These are phyloP conservation scores for Pseudoperonospora humuli DNA, from an alignment of 352 stramenopile species.

Conservation along the genomic window DNA sequence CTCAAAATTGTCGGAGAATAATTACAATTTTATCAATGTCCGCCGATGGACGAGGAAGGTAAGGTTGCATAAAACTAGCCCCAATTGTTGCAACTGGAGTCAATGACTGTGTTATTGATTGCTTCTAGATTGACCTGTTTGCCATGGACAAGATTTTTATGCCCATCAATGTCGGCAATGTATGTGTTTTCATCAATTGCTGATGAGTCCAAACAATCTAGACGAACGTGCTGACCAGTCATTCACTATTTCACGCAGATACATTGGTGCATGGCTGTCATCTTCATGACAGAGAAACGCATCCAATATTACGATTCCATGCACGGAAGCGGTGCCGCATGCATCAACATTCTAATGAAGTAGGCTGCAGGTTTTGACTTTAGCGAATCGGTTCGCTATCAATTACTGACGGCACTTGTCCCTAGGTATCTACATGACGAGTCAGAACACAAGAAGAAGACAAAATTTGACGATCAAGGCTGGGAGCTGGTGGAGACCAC, in stretches of 20 bases:
- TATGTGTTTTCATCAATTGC: slow-evolving; percentile 21
- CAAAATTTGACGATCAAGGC: slow-evolving; percentile 43
- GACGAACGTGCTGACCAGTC: not conserved
- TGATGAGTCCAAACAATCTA: not conserved
- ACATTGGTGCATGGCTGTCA: slow-evolving; percentile 82
- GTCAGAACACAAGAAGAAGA: slow-evolving; percentile 79
- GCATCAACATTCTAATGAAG: slow-evolving; percentile 61
- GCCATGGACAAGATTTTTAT: slow-evolving; percentile 88
- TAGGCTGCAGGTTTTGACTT: slow-evolving; percentile 5
- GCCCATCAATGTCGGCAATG: slow-evolving; percentile 81
- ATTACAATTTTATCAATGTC: slow-evolving; percentile 82
- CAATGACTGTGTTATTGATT: slow-evolving; percentile 1
- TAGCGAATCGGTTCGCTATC: not conserved
- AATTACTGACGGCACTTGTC: not conserved
- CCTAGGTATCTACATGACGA: slow-evolving; percentile 76
- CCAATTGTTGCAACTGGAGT: not conserved
- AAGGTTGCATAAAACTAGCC: not conserved
- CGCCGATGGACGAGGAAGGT: slow-evolving; percentile 81
- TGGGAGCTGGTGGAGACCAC: slow-evolving; percentile 62
- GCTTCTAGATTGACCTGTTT: slow-evolving; percentile 71
- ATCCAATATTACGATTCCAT: slow-evolving; percentile 88
- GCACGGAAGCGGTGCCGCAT: slow-evolving; percentile 55
- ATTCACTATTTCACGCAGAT: slow-evolving; percentile 33
- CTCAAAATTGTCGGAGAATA: slow-evolving; percentile 68
- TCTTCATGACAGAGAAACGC: slow-evolving; percentile 83